phyloP scores from a whole-genome alignment of 441 rosid species.

The Rhodomyrtus psidioides region DNA sequence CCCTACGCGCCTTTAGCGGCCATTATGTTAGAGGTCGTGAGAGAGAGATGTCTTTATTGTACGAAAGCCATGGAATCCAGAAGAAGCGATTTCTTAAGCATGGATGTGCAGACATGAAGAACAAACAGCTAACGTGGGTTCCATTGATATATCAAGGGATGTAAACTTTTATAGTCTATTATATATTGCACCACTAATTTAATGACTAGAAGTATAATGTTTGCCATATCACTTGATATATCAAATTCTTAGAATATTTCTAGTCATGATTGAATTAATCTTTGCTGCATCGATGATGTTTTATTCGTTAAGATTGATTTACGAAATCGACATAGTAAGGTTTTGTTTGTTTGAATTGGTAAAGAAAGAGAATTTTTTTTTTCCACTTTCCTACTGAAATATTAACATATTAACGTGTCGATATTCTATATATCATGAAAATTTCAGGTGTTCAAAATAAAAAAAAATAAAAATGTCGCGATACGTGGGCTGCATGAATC shows the following conservation, averaged over 20 bases:
- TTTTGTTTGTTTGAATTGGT: neutral
- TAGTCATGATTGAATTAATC: neutral
- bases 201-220: neutral
- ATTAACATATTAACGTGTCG: neutral
- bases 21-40: neutral
- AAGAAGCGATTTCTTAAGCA: neutral
- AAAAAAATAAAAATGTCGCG: neutral
- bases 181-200: neutral
- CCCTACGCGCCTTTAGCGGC: neutral
- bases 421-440: neutral
- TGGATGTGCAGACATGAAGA: neutral
- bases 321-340: neutral
- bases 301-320: neutral
- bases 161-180: neutral
- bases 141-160: neutral
- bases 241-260: neutral
- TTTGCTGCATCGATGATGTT: neutral
- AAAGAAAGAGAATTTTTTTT: neutral
- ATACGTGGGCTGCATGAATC: neutral
- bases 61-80: neutral
- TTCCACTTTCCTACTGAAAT: neutral
- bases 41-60: neutral
- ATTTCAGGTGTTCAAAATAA: neutral
- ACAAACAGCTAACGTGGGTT: neutral
- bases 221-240: neutral